These are phyloP conservation scores for Corrigiola litoralis DNA, from an alignment of 179 eudicot genomes.

Conservation along the genomic window DNA sequence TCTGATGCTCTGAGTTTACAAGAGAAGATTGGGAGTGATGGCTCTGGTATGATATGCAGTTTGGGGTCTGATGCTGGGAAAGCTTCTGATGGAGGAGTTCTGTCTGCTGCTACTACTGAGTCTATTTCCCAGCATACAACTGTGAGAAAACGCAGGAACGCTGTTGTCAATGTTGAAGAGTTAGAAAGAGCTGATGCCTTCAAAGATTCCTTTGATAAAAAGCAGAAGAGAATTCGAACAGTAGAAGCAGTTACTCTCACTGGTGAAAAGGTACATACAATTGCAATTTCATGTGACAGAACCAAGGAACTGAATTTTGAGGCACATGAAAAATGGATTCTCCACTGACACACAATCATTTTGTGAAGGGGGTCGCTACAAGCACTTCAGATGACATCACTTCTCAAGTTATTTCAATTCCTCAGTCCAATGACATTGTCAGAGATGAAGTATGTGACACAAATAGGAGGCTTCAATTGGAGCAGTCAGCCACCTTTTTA, in stretches of 20 bases:
- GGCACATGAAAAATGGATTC: constrained; percentile 13
- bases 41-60: constrained; percentile 4
- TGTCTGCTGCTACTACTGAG: constrained; percentile 4
- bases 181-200: constrained; percentile 25
- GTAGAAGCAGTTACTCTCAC: constrained; percentile 4
- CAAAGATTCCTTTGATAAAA: constrained; percentile 39
- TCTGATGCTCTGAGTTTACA: constrained; percentile 11
- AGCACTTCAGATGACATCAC: constrained; percentile 10
- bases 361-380: not conserved
- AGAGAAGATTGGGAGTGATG: constrained; percentile 22
- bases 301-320: constrained; percentile 4
- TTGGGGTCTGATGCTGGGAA: constrained; percentile 9
- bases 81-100: not conserved
- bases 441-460: constrained; percentile 26
- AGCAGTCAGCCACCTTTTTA: constrained; percentile 28
- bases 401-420: not conserved
- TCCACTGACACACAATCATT: constrained; percentile 14
- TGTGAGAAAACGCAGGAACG: constrained; percentile 29
- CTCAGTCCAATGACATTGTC: constrained; percentile 13
- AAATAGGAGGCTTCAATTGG: constrained; percentile 16
- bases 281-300: constrained; percentile 20
- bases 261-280: constrained; percentile 16
- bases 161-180: constrained; percentile 22
- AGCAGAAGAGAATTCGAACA: constrained; percentile 33
- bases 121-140: constrained; percentile 9